These are phyloP conservation scores for Colletotrichum lentis DNA, from an alignment of 2,329 filamentous ascomycete species.

Conservation along the genomic window DNA sequence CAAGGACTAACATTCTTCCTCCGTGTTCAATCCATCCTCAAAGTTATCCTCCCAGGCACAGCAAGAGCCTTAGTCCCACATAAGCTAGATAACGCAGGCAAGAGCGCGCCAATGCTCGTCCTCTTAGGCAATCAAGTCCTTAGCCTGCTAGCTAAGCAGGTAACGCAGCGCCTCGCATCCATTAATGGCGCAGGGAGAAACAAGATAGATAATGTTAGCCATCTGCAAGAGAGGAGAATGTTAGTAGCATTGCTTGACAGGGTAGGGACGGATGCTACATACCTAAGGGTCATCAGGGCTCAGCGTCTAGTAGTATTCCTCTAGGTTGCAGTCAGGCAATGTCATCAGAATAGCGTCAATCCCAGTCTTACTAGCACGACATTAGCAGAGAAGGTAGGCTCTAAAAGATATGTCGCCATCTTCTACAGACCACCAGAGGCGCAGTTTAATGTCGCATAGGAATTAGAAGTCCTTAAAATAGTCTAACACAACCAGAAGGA, in stretches of 20 bases:
- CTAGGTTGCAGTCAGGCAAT: neutral
- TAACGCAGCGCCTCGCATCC: neutral
- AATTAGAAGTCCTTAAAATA: neutral
- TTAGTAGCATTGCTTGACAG: neutral
- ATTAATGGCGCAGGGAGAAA: neutral
- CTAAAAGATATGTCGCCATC: neutral
- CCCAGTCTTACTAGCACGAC: neutral
- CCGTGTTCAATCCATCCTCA: neutral
- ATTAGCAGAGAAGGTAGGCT: neutral
- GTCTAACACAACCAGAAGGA: neutral
- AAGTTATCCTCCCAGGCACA: neutral
- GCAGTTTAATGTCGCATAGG: neutral
- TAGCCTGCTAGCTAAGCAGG: neutral
- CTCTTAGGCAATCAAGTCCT: neutral
- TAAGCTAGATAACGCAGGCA: neutral
- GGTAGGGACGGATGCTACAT: neutral
- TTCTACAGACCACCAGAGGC: neutral
- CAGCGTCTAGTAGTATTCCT: too few relatives aligned
- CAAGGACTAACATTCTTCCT: too few relatives aligned
- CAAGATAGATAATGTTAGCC: neutral
- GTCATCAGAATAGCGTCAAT: neutral
- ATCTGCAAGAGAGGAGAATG: neutral
- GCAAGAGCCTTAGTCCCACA: neutral
- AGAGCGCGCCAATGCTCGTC: neutral
- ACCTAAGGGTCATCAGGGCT: neutral